These are phyloP conservation scores for Cubamyces sp. DNA, from an alignment of 768 basidiomycete genomes.

Conservation along the genomic window DNA sequence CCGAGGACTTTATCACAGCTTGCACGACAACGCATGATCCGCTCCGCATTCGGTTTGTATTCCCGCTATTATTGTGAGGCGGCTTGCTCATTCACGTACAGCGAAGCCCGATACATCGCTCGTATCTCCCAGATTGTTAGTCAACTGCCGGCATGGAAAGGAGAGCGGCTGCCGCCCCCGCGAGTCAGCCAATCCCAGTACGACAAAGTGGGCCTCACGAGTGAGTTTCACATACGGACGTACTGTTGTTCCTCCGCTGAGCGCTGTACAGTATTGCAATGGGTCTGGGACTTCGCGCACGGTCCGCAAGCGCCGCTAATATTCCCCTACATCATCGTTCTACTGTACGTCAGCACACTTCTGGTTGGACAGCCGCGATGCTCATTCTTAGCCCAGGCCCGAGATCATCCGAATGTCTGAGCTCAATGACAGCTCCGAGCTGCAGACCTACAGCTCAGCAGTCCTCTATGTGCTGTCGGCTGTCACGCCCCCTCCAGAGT, in stretches of 20 bases:
- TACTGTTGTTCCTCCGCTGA: background rate
- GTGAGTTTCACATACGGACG: constrained; percentile 45
- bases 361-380: constrained; percentile 6
- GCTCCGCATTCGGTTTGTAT: constrained; percentile 57
- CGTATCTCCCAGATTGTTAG: constrained; percentile 59
- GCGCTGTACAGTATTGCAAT: constrained; percentile 63
- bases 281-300: constrained; percentile 80
- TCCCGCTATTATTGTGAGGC: too few relatives aligned
- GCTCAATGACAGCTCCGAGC: constrained; percentile 80
- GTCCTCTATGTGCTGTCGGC: constrained; percentile 84
- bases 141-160: constrained; percentile 70
- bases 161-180: constrained; percentile 81
- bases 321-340: constrained; percentile 75
- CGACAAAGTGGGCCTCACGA: constrained; percentile 86
- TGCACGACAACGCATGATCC: constrained; percentile 59
- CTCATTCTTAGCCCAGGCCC: constrained; percentile 53
- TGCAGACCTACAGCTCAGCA: constrained; percentile 80
- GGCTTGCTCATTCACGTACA: constrained; percentile 30
- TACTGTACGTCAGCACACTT: constrained; percentile 59
- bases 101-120: constrained; percentile 57
- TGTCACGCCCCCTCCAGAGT: constrained; percentile 71
- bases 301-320: constrained; percentile 73
- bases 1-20: constrained; percentile 55
- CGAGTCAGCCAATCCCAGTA: constrained; percentile 87
- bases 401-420: constrained; percentile 91